phyloP scores from a whole-genome alignment of 352 stramenopile species.

The Phytophthora cajani region DNA sequence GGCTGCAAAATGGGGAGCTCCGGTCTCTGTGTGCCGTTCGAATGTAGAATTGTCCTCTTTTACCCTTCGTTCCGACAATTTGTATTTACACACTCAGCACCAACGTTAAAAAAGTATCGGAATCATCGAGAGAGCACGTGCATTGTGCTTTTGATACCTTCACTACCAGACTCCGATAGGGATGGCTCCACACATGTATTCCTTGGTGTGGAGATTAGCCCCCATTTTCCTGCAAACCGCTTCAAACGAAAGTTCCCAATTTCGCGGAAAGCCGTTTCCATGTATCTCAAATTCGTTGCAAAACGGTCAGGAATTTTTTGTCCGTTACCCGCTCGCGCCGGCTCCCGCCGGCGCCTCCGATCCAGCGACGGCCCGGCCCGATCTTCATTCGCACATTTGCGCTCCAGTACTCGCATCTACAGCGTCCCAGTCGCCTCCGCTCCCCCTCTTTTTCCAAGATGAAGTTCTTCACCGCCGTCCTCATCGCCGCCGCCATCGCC shows the following conservation, averaged over 20 bases:
- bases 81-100: too few relatives aligned
- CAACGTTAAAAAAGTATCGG: too few relatives aligned
- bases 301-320: conserved; percentile 30
- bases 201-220: too few relatives aligned
- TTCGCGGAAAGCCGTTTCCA: neutral
- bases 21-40: too few relatives aligned
- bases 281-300: conserved; percentile 20
- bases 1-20: neutral
- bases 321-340: conserved; percentile 17
- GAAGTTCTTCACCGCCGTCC: conserved; percentile 42
- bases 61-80: too few relatives aligned
- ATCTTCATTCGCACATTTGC: conserved; percentile 47
- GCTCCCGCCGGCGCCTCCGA: conserved; percentile 1
- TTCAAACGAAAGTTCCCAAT: neutral
- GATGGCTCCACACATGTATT: too few relatives aligned
- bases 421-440: conserved; percentile 9
- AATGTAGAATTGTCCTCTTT: too few relatives aligned
- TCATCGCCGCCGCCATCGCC: conserved; percentile 28
- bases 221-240: neutral
- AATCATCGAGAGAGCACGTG: too few relatives aligned
- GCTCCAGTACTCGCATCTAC: conserved; percentile 27
- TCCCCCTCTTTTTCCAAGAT: conserved; percentile 20
- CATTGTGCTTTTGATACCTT: too few relatives aligned
- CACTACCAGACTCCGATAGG: too few relatives aligned
- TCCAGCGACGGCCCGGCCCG: neutral